These are phyloP conservation scores for Extremus antarcticus DNA, from an alignment of 495 filamentous ascomycete species.

Conservation along the genomic window DNA sequence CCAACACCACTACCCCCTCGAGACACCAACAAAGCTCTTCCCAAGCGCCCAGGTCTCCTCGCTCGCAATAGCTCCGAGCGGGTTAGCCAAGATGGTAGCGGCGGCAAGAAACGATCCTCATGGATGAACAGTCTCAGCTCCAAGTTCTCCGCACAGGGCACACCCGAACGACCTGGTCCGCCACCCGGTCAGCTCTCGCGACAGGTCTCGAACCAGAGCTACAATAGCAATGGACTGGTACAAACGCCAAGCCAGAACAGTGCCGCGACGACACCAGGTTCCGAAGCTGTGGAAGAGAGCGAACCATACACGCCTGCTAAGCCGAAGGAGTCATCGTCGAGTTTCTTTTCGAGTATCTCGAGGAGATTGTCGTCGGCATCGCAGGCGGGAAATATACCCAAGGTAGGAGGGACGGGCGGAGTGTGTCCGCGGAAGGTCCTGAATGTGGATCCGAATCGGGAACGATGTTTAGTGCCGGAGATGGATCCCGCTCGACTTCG, in stretches of 20 bases:
- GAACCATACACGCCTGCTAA: slow-evolving; percentile 58
- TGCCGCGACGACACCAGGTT: slow-evolving; percentile 1
- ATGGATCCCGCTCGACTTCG: slow-evolving; percentile 71
- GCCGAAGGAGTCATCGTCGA: slow-evolving; percentile 52
- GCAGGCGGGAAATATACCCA: slow-evolving; percentile 22
- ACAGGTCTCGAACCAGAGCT: slow-evolving; percentile 5
- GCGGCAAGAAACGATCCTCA: slow-evolving; percentile 42
- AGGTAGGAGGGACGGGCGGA: slow-evolving; percentile 37
- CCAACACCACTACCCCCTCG: slow-evolving; percentile 19
- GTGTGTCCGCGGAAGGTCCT: slow-evolving; percentile 65
- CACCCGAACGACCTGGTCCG: slow-evolving; percentile 18
- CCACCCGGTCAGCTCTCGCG: slow-evolving; percentile 16
- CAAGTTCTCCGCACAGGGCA: slow-evolving; percentile 60
- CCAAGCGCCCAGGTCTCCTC: slow-evolving; percentile 24
- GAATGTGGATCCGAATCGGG: slow-evolving; percentile 71
- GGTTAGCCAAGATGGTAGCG: slow-evolving; percentile 14
- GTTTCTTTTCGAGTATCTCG: slow-evolving; percentile 71
- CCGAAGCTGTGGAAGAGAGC: slow-evolving; percentile 34
- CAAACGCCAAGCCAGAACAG: slow-evolving; percentile 14
- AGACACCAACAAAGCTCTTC: not conserved
- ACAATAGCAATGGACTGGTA: not conserved
- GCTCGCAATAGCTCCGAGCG: slow-evolving; percentile 30
- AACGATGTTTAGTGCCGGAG: slow-evolving; percentile 68
- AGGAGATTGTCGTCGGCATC: slow-evolving; percentile 63
- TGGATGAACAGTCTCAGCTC: slow-evolving; percentile 91